Evolutionary conservation across 2,329 filamentous ascomycete genomes (phyloP).

Genomic region (Parascedosporium putredinis): DNA sequence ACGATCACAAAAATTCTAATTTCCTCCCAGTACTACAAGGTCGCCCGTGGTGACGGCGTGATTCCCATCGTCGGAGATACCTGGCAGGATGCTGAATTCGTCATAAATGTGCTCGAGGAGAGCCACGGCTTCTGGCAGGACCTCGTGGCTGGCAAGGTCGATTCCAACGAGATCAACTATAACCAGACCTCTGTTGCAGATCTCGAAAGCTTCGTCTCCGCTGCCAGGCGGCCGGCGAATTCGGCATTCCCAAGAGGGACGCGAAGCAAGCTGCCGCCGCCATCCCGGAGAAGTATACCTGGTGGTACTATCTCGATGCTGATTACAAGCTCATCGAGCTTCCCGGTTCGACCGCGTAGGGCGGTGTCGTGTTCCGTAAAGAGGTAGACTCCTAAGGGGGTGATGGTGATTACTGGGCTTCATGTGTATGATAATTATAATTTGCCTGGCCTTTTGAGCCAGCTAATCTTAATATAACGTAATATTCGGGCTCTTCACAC

Average conservation of each 20-base stretch:
- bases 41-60: constrained; percentile 23
- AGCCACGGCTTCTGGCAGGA: constrained; percentile 29
- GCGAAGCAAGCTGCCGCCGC: constrained; percentile 19
- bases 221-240: constrained; percentile 20
- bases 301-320: constrained; percentile 27
- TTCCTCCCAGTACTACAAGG: constrained; percentile 26
- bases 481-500: too few species aligned
- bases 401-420: too few species aligned
- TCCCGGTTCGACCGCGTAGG: constrained; percentile 6
- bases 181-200: constrained; percentile 27
- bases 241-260: constrained; percentile 20
- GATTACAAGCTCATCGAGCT: constrained; percentile 21
- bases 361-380: not conserved
- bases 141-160: constrained; percentile 25
- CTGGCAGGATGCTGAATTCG: constrained; percentile 25
- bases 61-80: constrained; percentile 25
- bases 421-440: too few species aligned
- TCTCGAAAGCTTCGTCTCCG: constrained; percentile 22
- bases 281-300: constrained; percentile 22
- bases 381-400: too few species aligned
- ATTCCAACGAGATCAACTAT: constrained; percentile 27
- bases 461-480: too few species aligned
- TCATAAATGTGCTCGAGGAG: constrained; percentile 21
- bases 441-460: too few species aligned
- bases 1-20: not conserved